Percentiles rank a stretch among this genome's conserved stretches.
Evolutionary conservation across 441 rosid species (phyloP).

Genomic region (Croton laevigatus): DNA sequence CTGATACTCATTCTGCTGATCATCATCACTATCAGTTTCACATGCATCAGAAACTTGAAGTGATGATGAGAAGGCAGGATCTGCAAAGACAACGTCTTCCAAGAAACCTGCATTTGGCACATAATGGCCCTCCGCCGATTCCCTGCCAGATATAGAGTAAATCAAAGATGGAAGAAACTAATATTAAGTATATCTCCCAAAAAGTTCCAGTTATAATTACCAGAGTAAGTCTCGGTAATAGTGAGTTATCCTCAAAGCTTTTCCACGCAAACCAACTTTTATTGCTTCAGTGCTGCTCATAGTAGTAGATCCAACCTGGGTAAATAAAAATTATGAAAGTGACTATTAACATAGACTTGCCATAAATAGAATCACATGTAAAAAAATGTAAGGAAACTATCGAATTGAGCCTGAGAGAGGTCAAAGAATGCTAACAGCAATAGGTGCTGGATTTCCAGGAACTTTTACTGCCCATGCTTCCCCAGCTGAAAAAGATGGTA

Average conservation of each 20-base stretch:
- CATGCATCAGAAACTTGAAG: constrained; percentile 41
- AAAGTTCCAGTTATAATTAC: constrained; percentile 33
- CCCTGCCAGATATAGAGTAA: constrained; percentile 50
- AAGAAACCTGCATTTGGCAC: constrained; percentile 85
- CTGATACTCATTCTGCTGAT: constrained; percentile 27
- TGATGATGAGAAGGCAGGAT: constrained; percentile 49
- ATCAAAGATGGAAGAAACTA: constrained; percentile 18
- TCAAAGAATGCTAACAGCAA: constrained; percentile 56
- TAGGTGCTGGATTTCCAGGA: constrained; percentile 89
- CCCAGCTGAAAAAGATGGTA: constrained; percentile 66
- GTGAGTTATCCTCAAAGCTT: constrained; percentile 83
- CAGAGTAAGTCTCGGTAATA: constrained; percentile 81
- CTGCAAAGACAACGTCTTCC: constrained; percentile 76
- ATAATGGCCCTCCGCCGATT: constrained; percentile 66
- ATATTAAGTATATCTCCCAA: constrained; percentile 16
- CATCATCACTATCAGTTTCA: constrained; percentile 38
- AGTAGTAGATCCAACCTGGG: constrained; percentile 83
- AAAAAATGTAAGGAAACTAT: neutral
- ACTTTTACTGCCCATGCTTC: constrained; percentile 92
- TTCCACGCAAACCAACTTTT: constrained; percentile 90
- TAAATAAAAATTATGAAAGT: neutral
- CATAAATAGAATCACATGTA: neutral
- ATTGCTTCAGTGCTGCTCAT: constrained; percentile 75
- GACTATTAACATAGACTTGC: neutral
- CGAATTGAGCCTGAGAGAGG: neutral